Conservation (phyloP, 1,284 basidiomycete genomes). For the Crocinoboletus sp. region DNA sequence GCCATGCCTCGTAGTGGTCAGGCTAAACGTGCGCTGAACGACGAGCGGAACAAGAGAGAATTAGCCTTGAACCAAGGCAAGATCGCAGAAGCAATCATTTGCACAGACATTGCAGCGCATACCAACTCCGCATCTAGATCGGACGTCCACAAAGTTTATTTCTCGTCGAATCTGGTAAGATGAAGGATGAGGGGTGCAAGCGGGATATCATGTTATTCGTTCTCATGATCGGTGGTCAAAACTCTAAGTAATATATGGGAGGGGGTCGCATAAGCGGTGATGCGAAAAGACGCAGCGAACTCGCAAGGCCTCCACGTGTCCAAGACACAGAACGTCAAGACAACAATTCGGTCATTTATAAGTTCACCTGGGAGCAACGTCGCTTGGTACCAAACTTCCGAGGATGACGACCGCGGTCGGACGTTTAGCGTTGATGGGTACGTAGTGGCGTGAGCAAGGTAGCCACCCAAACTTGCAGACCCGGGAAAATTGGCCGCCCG, state of each 20-base stretch:
- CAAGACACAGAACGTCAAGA: background rate
- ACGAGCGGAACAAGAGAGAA: slow-evolving; percentile 8
- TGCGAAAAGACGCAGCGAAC: slow-evolving; percentile 2
- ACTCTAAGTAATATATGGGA: slow-evolving; percentile 17
- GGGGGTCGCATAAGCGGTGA: slow-evolving; percentile 17
- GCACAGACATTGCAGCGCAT: background rate
- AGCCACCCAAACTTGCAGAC: background rate
- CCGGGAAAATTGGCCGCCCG: background rate
- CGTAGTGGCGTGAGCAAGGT: background rate
- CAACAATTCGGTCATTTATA: slow-evolving; percentile 1
- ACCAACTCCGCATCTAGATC: slow-evolving; percentile 5
- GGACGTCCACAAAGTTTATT: slow-evolving; percentile 4
- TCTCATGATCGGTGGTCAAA: slow-evolving; percentile 23
- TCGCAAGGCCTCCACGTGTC: background rate
- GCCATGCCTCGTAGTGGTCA: too few relatives aligned
- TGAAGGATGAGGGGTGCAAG: slow-evolving; percentile 6
- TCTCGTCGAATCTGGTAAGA: slow-evolving; percentile 22
- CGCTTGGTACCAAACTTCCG: background rate
- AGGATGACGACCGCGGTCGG: background rate
- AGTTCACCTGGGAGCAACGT: background rate
- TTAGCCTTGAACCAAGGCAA: too few relatives aligned
- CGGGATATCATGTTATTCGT: slow-evolving; percentile 7
- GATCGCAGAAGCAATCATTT: background rate
- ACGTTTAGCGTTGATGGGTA: background rate
- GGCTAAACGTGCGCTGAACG: too few relatives aligned